Evolutionary conservation across 73 alveolate species (phyloP).

Genomic region (Halteria grandinella): DNA sequence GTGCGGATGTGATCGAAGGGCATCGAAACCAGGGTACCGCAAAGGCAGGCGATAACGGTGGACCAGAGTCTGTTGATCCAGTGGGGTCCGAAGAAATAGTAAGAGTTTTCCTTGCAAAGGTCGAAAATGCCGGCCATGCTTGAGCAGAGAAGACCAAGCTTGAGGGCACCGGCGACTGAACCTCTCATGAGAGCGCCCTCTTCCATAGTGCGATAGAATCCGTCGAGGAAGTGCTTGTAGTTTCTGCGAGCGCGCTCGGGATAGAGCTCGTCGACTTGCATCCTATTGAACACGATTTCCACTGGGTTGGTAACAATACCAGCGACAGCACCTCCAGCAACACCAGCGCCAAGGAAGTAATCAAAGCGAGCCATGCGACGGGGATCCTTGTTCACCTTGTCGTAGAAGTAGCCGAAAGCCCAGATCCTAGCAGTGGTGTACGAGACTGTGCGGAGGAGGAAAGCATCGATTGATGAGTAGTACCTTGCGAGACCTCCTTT

Average conservation of each 20-base stretch:
- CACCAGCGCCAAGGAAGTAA: slow-evolving; percentile 46
- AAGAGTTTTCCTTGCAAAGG: slow-evolving; percentile 69
- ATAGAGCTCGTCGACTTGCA: slow-evolving; percentile 74
- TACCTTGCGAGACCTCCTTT: slow-evolving; percentile 60
- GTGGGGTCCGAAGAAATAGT: slow-evolving; percentile 69
- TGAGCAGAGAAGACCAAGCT: slow-evolving; percentile 60
- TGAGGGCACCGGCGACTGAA: slow-evolving; percentile 57
- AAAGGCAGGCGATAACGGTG: slow-evolving; percentile 41
- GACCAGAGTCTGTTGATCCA: slow-evolving; percentile 65
- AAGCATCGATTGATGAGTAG: slow-evolving; percentile 58
- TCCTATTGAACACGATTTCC: slow-evolving; percentile 68
- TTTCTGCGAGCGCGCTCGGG: slow-evolving; percentile 61
- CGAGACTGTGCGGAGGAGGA: slow-evolving; percentile 55
- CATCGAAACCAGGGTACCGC: slow-evolving; percentile 59
- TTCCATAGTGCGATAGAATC: slow-evolving; percentile 41
- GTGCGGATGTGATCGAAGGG: slow-evolving; percentile 70
- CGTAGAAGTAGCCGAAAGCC: slow-evolving; percentile 62
- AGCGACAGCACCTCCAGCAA: slow-evolving; percentile 65
- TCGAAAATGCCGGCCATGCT: slow-evolving; percentile 48
- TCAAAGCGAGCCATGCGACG: slow-evolving; percentile 71
- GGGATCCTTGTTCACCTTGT: slow-evolving; percentile 62
- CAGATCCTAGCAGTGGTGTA: slow-evolving; percentile 68
- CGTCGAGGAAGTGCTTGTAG: slow-evolving; percentile 55
- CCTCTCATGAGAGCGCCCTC: slow-evolving; percentile 75
- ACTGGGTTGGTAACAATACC: slow-evolving; percentile 68